phyloP scores from a whole-genome alignment of 208 protist genomes.

The Naegleria gruberi region DNA sequence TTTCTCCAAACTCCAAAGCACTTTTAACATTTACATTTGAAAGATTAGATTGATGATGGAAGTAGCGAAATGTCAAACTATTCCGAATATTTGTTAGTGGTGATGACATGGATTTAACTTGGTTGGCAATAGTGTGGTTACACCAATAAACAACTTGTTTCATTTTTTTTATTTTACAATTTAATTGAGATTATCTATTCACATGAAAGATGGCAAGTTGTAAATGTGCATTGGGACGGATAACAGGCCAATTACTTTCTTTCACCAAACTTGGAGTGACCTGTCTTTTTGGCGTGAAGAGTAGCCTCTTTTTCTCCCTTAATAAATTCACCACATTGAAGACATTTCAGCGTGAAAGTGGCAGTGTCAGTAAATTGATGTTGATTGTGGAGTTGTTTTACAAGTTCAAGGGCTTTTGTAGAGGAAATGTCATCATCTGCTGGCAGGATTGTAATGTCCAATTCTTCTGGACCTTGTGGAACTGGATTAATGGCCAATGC shows the following conservation, averaged over 20 bases:
- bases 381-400: not conserved
- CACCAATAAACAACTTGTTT: no score
- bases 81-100: no score
- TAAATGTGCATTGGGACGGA: no score
- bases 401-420: not conserved
- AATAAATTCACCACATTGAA: not conserved
- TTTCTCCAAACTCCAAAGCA: not conserved
- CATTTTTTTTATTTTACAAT: no score
- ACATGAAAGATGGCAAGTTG: no score
- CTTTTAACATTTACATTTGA: no score
- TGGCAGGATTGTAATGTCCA: conserved; percentile 20
- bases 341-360: conserved; percentile 1
- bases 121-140: no score
- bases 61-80: no score
- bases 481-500: not conserved
- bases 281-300: conserved; percentile 15
- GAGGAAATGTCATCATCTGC: not conserved
- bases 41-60: no score
- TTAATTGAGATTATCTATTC: no score
- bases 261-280: conserved; percentile 25
- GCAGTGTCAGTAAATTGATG: conserved; percentile 22
- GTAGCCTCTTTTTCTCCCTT: conserved; percentile 16
- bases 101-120: no score
- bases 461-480: conserved; percentile 1
- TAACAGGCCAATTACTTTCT: not conserved